Percentiles rank a stretch among this genome's conserved stretches.
Evolutionary conservation across 371 early-diverging fungal species (phyloP).

Genomic region (Catenaria anguillulae): DNA sequence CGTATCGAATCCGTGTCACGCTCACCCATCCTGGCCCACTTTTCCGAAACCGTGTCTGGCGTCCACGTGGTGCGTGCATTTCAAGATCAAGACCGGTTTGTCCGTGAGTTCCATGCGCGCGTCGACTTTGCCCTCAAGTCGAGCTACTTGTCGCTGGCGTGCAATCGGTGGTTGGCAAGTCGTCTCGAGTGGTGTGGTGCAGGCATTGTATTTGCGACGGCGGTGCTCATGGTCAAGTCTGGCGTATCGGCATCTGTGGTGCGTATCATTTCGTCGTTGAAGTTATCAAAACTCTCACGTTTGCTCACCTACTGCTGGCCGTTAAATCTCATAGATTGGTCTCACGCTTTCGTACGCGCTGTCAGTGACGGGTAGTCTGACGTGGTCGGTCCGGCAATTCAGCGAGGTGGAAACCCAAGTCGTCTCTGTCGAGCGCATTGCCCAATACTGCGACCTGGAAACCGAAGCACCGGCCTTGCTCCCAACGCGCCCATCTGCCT

Average conservation of each 20-base stretch:
- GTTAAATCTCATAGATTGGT: slow-evolving; percentile 73
- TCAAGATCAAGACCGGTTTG: slow-evolving; percentile 52
- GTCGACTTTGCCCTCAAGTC: slow-evolving; percentile 67
- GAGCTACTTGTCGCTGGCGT: slow-evolving; percentile 56
- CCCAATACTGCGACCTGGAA: slow-evolving; percentile 33
- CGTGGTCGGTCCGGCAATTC: slow-evolving; percentile 63
- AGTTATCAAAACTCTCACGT: too few species aligned
- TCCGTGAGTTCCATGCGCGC: slow-evolving; percentile 47
- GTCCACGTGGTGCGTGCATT: slow-evolving; percentile 71
- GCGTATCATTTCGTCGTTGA: too few species aligned
- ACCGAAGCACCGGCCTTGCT: slow-evolving; percentile 25
- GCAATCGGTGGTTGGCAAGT: slow-evolving; percentile 81
- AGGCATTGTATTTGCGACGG: slow-evolving; percentile 29
- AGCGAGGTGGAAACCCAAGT: slow-evolving; percentile 32
- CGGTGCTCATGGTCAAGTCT: slow-evolving; percentile 25
- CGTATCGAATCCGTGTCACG: slow-evolving; percentile 62
- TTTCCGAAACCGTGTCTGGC: slow-evolving; percentile 42
- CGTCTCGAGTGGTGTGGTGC: slow-evolving; percentile 64
- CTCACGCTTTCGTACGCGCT: slow-evolving; percentile 77
- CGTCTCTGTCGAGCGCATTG: slow-evolving; percentile 27
- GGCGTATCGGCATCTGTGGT: too few species aligned
- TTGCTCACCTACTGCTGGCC: too few species aligned
- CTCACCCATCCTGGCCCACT: slow-evolving; percentile 66
- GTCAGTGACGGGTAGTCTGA: slow-evolving; percentile 61
- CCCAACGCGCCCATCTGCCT: slow-evolving; percentile 8